Evolutionary conservation across 345 rosid genomes (phyloP).

Genomic region (Pistacia atlantica): DNA sequence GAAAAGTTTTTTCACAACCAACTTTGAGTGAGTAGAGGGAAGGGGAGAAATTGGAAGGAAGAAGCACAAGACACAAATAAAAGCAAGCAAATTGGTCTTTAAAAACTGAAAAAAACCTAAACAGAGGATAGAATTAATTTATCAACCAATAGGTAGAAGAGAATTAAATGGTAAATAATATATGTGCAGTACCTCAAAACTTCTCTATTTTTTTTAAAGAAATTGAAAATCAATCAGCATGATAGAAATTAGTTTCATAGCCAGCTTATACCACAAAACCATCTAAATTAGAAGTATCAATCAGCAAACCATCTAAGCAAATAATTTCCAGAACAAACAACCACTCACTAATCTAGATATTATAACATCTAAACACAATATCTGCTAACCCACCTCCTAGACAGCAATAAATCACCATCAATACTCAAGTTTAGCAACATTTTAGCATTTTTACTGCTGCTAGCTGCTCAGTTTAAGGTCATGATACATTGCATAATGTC

Average conservation of each 20-base stretch:
- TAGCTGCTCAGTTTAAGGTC: background rate
- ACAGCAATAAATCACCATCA: background rate
- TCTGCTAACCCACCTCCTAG: background rate
- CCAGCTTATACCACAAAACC: background rate
- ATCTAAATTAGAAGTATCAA: background rate
- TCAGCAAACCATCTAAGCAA: background rate
- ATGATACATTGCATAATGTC: background rate
- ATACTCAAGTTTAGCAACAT: background rate
- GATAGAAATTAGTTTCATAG: background rate
- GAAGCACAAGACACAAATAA: background rate
- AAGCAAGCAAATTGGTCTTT: background rate
- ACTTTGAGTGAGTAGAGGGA: background rate
- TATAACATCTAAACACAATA: background rate
- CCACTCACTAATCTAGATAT: background rate
- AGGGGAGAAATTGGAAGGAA: background rate
- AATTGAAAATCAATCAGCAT: constrained; percentile 1
- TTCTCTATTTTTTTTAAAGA: background rate
- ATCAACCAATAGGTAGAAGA: background rate
- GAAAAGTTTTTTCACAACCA: background rate
- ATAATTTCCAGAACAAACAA: background rate
- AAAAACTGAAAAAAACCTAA: background rate
- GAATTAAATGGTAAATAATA: background rate
- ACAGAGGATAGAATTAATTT: background rate
- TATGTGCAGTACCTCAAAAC: too few relatives aligned
- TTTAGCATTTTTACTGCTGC: background rate